Conservation (phyloP, 164 flowering plant genomes). For the Litsea cubeba region DNA sequence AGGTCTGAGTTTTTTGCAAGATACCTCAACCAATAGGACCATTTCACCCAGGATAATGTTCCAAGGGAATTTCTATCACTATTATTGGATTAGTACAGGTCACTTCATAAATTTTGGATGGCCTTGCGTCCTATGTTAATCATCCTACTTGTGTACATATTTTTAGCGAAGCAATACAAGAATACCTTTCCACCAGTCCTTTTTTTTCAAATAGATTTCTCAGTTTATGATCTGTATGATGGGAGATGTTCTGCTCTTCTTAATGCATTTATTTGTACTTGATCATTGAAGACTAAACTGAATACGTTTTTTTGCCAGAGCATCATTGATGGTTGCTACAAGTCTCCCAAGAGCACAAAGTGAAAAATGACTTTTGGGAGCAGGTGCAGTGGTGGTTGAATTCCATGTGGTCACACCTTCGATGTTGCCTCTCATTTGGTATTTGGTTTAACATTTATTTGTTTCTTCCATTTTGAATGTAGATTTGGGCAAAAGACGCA, state of each 20-base stretch:
- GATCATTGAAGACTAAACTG: background rate
- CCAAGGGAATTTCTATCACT: no score
- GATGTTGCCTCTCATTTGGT: background rate
- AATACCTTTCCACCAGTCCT: background rate
- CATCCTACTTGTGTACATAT: background rate
- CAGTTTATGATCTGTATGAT: background rate
- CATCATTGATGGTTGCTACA: constrained; percentile 67
- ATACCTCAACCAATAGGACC: no score
- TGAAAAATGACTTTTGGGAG: background rate
- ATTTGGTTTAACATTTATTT: no score
- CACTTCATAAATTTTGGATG: background rate
- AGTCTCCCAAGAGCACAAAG: constrained; percentile 24
- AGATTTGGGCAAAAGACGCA: background rate
- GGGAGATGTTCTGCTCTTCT: background rate
- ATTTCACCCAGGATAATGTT: no score
- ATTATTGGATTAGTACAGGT: no score
- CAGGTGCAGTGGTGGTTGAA: background rate
- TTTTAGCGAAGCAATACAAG: background rate
- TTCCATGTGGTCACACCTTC: background rate
- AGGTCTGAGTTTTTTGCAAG: no score
- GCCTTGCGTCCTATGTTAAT: background rate
- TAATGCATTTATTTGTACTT: background rate
- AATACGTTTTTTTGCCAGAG: constrained; percentile 31
- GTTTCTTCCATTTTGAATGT: background rate
- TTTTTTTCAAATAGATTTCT: background rate